Evolutionary conservation across 768 basidiomycete species (phyloP).

Genomic region (Leucosporidium scottii): DNA sequence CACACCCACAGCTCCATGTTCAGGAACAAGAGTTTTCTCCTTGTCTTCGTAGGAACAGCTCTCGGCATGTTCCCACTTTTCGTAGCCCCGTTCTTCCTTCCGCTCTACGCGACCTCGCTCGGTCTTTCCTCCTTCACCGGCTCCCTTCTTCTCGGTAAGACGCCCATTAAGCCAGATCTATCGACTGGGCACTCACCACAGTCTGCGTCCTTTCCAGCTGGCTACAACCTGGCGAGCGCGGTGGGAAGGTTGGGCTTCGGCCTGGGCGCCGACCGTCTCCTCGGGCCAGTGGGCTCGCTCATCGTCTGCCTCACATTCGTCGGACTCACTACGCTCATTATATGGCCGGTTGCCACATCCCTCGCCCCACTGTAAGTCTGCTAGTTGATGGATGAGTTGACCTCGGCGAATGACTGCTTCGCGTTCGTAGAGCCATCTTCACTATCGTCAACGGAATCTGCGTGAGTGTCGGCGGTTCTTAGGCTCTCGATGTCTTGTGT

Average conservation of each 20-base stretch:
- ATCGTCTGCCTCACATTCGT: conserved; percentile 31
- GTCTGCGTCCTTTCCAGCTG: conserved; percentile 1
- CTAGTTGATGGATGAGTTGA: too few species aligned
- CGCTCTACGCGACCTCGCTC: conserved; percentile 34
- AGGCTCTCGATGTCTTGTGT: too few species aligned
- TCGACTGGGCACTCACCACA: neutral
- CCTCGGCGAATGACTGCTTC: too few species aligned
- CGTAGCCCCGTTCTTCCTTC: conserved; percentile 39
- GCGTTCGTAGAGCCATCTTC: too few species aligned
- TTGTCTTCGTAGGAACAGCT: conserved; percentile 22
- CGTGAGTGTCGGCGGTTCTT: too few species aligned
- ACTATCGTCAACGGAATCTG: too few species aligned
- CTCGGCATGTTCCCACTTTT: conserved; percentile 36
- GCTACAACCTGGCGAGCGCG: conserved; percentile 38
- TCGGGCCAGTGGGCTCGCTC: conserved; percentile 38
- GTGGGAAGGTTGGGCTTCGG: conserved; percentile 34
- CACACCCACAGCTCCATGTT: conserved; percentile 25
- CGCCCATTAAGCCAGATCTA: neutral
- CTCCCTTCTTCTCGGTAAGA: conserved; percentile 27
- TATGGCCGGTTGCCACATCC: conserved; percentile 37
- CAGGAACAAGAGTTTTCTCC: conserved; percentile 26
- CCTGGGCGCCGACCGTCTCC: conserved; percentile 28
- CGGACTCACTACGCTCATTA: conserved; percentile 28
- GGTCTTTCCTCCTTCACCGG: conserved; percentile 27
- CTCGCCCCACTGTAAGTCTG: conserved; percentile 31